A percentile compares a stretch with the other conserved stretches of the same genome.
Evolutionary conservation across 2,329 filamentous ascomycete genomes (phyloP).

Genomic region (Diatrype stigma): DNA sequence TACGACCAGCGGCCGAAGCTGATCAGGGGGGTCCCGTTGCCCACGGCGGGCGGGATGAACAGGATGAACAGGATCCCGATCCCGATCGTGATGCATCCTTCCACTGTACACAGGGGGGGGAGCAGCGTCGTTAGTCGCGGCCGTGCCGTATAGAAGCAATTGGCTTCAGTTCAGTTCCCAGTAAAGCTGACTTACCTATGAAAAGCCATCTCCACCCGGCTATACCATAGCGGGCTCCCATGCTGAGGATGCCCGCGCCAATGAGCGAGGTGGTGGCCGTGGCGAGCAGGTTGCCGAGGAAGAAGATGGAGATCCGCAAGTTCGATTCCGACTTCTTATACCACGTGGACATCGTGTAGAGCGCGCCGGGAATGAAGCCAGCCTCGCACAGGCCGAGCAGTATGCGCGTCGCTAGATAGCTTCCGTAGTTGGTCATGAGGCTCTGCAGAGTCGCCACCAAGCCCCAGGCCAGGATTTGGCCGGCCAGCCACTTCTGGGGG

Average conservation of each 20-base stretch:
- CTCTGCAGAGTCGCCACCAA: slow-evolving; percentile 27
- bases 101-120: slow-evolving; percentile 11
- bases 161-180: not conserved
- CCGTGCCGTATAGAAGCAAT: not conserved
- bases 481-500: slow-evolving; percentile 24
- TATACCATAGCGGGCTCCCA: slow-evolving; percentile 37
- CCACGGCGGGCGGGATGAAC: slow-evolving; percentile 33
- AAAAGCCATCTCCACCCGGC: slow-evolving; percentile 50
- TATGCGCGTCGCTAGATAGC: slow-evolving; percentile 40
- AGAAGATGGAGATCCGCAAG: slow-evolving; percentile 45
- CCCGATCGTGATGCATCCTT: slow-evolving; percentile 24
- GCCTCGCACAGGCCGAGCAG: slow-evolving; percentile 46
- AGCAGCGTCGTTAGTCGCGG: not conserved
- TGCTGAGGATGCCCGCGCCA: slow-evolving; percentile 42
- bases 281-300: slow-evolving; percentile 50
- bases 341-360: slow-evolving; percentile 49
- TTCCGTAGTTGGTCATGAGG: slow-evolving; percentile 34
- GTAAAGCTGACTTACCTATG: slow-evolving; percentile 29
- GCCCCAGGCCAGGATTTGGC: slow-evolving; percentile 31
- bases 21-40: slow-evolving; percentile 31
- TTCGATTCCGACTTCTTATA: slow-evolving; percentile 43
- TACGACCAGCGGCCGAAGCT: slow-evolving; percentile 34
- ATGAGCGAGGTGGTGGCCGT: slow-evolving; percentile 45
- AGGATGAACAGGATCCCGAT: slow-evolving; percentile 35
- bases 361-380: slow-evolving; percentile 47